Evolutionary conservation across 2,329 filamentous ascomycete species (phyloP).

Genomic region (Periconia digitata): DNA sequence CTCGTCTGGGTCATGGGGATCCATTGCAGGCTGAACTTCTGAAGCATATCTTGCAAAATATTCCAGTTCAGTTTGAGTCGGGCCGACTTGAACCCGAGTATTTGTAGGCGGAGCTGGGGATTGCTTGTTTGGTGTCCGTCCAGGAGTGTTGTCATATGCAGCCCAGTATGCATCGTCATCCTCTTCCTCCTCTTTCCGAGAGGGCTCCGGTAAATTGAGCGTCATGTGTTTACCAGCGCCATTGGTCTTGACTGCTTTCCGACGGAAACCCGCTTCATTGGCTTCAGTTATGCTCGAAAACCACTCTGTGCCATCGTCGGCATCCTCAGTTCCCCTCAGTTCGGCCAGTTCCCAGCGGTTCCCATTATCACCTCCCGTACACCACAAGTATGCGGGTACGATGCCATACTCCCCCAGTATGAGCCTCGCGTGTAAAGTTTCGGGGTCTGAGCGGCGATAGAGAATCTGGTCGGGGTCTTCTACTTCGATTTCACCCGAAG

Average conservation of each 20-base stretch:
- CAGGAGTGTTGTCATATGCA: conserved; percentile 71
- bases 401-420: conserved; percentile 64
- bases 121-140: conserved; percentile 51
- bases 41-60: conserved; percentile 76
- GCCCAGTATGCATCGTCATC: conserved; percentile 83
- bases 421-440: conserved; percentile 72
- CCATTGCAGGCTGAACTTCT: conserved; percentile 78
- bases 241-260: conserved; percentile 26
- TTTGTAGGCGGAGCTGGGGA: conserved; percentile 60
- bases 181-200: conserved; percentile 57
- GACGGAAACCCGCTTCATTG: conserved; percentile 52
- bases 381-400: conserved; percentile 69
- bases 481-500: conserved; percentile 77
- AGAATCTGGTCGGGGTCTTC: conserved; percentile 65
- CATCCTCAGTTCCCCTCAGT: conserved; percentile 60
- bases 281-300: conserved; percentile 63
- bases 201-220: conserved; percentile 12
- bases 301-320: conserved; percentile 59
- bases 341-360: conserved; percentile 74
- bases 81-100: conserved; percentile 36
- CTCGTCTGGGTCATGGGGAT: conserved; percentile 79
- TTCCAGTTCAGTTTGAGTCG: conserved; percentile 60
- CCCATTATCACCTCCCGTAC: conserved; percentile 64
- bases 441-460: conserved; percentile 70
- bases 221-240: conserved; percentile 13